These are phyloP conservation scores for Butyriboletus loyo DNA, from an alignment of 768 basidiomycete species.

Conservation along the genomic window DNA sequence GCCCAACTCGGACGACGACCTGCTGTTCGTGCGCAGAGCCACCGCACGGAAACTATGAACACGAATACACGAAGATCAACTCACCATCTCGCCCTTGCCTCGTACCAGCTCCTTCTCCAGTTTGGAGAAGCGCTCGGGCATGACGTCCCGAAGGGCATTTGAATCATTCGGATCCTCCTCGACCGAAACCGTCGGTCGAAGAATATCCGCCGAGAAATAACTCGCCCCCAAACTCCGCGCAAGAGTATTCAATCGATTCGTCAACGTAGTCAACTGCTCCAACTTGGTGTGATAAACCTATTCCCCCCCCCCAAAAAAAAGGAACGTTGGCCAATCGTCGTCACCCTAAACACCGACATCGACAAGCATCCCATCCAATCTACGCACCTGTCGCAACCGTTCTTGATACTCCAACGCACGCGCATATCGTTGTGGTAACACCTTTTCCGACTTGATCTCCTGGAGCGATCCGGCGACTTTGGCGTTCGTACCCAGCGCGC, in stretches of 20 bases:
- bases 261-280: slow-evolving; percentile 69
- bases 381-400: slow-evolving; percentile 71
- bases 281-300: slow-evolving; percentile 75
- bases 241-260: slow-evolving; percentile 58
- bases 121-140: slow-evolving; percentile 73
- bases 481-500: slow-evolving; percentile 67
- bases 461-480: slow-evolving; percentile 63
- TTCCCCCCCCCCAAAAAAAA: not conserved
- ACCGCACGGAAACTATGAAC: not conserved
- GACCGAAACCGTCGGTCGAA: slow-evolving; percentile 43
- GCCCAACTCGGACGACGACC: not conserved
- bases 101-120: slow-evolving; percentile 83
- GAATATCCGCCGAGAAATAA: slow-evolving; percentile 57
- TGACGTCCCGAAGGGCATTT: slow-evolving; percentile 61
- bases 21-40: not conserved
- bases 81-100: slow-evolving; percentile 82
- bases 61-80: slow-evolving; percentile 24
- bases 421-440: slow-evolving; percentile 71
- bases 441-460: slow-evolving; percentile 68
- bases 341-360: not conserved
- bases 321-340: not conserved
- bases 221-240: slow-evolving; percentile 57
- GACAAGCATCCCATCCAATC: slow-evolving; percentile 1
- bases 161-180: slow-evolving; percentile 40
- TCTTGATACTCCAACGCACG: slow-evolving; percentile 69